Evolutionary conservation across 805 yeast species (phyloP), one percentile per base, ranked within the genome.

Genomic region (Candida ulmi): DNA sequence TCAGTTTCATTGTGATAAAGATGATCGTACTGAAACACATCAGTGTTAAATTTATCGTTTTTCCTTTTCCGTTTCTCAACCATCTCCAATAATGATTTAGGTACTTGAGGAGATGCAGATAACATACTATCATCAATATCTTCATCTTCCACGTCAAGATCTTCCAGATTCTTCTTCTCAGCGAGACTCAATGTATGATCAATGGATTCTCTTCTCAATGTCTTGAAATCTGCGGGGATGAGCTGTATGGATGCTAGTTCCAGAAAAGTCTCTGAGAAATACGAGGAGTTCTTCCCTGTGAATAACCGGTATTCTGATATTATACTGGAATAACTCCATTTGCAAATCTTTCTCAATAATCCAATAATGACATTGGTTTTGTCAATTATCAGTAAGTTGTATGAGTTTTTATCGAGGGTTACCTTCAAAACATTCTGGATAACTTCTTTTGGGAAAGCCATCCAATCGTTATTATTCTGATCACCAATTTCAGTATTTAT

Each of bases 301-400:
- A 78, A 85, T 8, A 85, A 69, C 38, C 96, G 68, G 61, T 88
- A 93, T 58, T 91, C 98, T 51, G 82, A 83, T 17, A 88, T 74
- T 5, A 91, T 78, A 16, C 95, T 81, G 18, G 90, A 78, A 55
- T 83, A 83, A 50, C 80, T 82, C 98, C 97, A 91, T 61, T 83
- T 83, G 60, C 87, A 93, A 30, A 90, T 68, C 56, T 83, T 80
- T 37, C 99, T 68, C 26, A 93, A 62, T 2, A 90, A 68, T 0
- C 97, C 96, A 11, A 88, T 76, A 16, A 90, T 70, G 11, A 93
- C 77, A 42, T 83, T 81, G 7, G 90, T 80, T 29, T 83, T 75
- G 55, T 93, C 98, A 17, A 93, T 78, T 12, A 91, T 59, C 33
- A 91, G 64, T 5, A 85, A 58, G 38, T 88, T 88, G 52, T 83